Conservation (phyloP, 257 asterid species). For the Lycium barbarum region DNA sequence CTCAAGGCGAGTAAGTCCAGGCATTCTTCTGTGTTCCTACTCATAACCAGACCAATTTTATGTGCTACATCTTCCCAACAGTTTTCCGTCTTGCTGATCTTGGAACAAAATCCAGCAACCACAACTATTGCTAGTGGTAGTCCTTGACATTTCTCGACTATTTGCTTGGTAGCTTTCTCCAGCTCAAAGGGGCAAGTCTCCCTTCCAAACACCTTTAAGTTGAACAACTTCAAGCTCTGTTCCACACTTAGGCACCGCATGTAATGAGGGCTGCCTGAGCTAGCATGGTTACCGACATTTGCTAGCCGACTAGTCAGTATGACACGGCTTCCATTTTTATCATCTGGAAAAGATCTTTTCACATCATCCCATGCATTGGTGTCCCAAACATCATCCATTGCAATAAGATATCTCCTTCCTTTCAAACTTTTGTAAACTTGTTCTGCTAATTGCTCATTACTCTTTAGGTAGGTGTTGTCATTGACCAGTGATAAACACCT, state of each 20-base stretch:
- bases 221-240: neutral
- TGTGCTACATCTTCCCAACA: neutral
- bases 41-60: neutral
- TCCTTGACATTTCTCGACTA: neutral
- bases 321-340: neutral
- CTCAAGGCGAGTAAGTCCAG: neutral
- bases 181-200: neutral
- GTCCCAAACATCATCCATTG: conserved; percentile 4
- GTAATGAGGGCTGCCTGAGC: neutral
- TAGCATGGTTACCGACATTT: neutral
- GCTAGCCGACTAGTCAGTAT: neutral
- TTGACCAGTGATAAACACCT: neutral
- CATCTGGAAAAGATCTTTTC: conserved; percentile 23
- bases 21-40: neutral
- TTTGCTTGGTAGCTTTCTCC: neutral
- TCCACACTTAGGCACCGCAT: neutral
- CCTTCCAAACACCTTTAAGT: conserved; percentile 6
- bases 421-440: neutral
- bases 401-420: conserved; percentile 17
- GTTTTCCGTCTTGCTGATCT: neutral
- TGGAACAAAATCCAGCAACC: neutral
- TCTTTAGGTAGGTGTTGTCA: neutral
- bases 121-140: neutral
- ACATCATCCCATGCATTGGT: neutral
- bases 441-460: neutral